Base-by-base conservation (phyloP, 83 land plant species). In the Larix sibirica region DNA sequence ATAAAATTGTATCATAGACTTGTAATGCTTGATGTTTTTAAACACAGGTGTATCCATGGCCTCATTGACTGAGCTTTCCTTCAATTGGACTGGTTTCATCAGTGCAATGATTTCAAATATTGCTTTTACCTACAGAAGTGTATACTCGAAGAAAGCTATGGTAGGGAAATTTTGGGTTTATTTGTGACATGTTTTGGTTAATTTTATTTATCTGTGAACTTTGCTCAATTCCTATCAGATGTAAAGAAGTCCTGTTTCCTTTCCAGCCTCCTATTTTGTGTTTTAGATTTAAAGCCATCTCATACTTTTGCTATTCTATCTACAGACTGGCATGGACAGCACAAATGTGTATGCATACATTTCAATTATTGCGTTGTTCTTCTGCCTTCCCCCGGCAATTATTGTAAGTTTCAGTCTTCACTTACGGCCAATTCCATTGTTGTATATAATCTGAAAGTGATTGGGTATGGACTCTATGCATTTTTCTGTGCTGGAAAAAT, bases 251-350 rank as follows among this genome's bases (percentile, higher is more conserved):
- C 12, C 21, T 21, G 21, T 21, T 21, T 67, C 50, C 54, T 68
- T 73, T 44, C 23, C 17, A 77, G 33, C 16, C 17, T 20, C 3
- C 50, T 54, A 47, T 24, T 47, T 44, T 77, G 47, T 77, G 54
- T 77, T 24, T 33, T 58, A 16, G 80, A 8, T 74, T n/a, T 76
- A 59, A 18, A 63, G 18, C 14, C 17, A 31, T 71, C 61, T 59
- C 4, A 4, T 4, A 12, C 12, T 58, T 70, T 58, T 12, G 65
- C 60, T 81, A 38, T 62, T 74, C 81, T 63, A 79, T 38, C 69
- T 87, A 83, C 96, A 97, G 99, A 91, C 93, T 47, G 97, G 93
- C 79, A 97, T 97, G 99, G 99, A 97, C 88, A 97, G 99, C 80
- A 97, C 99, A 23, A 97, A 97, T 85, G 71, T 97, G 40, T 97